Percentiles rank a stretch among this genome's conserved stretches.
phyloP scores from a whole-genome alignment of 1,284 basidiomycete species.

The Athelia psychrophila region DNA sequence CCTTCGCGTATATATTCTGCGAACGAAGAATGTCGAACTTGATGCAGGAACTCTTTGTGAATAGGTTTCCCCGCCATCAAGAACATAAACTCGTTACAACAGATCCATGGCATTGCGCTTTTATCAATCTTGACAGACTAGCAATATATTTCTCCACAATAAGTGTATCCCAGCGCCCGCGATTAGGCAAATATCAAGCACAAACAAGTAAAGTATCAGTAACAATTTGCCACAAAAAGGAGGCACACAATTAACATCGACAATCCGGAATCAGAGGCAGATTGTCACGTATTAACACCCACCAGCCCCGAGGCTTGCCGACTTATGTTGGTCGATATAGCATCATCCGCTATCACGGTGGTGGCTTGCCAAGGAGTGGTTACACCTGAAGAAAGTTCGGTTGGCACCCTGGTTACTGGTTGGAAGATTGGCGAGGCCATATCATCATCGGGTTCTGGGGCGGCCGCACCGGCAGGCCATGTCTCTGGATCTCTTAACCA shows the following conservation, averaged over 20 bases:
- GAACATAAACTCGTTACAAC: constrained; percentile 41
- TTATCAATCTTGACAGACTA: constrained; percentile 11
- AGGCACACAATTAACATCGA: no score
- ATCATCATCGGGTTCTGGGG: constrained; percentile 57
- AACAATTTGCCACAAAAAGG: no score
- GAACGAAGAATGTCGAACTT: neutral
- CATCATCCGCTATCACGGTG: neutral
- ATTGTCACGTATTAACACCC: neutral
- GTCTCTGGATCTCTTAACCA: constrained; percentile 69
- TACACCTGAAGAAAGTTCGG: neutral
- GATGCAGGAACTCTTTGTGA: constrained; percentile 3
- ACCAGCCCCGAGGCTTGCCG: neutral
- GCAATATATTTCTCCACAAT: constrained; percentile 35
- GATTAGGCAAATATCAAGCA: neutral
- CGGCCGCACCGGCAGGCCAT: constrained; percentile 61
- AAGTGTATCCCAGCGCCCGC: neutral
- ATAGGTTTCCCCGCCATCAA: constrained; percentile 74
- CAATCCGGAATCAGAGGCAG: no score
- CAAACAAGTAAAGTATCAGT: neutral
- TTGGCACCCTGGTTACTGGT: neutral
- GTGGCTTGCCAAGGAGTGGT: neutral
- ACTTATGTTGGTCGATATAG: neutral
- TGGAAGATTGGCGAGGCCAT: constrained; percentile 15
- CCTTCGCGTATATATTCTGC: neutral
- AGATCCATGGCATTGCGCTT: neutral